Evolutionary conservation across 768 basidiomycete species (phyloP).

Genomic region (Leccinum longicurvipes): DNA sequence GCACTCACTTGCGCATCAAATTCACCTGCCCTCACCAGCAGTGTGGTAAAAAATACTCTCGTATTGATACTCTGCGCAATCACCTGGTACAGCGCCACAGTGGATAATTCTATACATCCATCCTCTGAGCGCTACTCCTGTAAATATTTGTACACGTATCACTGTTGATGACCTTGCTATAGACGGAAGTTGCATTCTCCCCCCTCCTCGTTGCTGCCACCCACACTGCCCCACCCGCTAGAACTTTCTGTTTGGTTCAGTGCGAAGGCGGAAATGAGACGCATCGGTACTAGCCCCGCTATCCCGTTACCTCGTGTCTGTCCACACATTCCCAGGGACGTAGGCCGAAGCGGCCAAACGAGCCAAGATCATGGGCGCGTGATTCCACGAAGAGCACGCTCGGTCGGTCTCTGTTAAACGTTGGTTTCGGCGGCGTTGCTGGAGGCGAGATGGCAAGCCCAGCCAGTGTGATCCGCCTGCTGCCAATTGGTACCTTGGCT

Average conservation of each 20-base stretch:
- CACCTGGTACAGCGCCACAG: no score
- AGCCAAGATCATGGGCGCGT: neutral
- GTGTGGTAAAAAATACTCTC: neutral
- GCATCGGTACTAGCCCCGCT: neutral
- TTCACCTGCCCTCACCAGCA: no score
- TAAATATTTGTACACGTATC: no score
- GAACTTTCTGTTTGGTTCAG: neutral
- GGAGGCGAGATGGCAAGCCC: neutral
- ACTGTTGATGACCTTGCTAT: no score
- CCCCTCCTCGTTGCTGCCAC: no score
- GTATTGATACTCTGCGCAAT: neutral
- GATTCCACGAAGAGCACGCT: no score
- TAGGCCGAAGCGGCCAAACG: no score
- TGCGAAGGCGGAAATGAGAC: neutral
- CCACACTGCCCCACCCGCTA: neutral
- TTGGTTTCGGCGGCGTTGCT: neutral
- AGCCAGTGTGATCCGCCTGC: neutral
- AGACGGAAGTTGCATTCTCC: no score
- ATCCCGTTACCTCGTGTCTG: neutral
- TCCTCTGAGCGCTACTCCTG: no score
- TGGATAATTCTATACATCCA: no score
- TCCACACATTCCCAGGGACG: neutral
- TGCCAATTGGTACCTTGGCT: neutral
- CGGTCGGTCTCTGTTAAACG: neutral
- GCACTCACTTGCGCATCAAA: no score